Base-by-base conservation (phyloP, 192 early-diverging fungal species). In the Backusella sp. region DNA sequence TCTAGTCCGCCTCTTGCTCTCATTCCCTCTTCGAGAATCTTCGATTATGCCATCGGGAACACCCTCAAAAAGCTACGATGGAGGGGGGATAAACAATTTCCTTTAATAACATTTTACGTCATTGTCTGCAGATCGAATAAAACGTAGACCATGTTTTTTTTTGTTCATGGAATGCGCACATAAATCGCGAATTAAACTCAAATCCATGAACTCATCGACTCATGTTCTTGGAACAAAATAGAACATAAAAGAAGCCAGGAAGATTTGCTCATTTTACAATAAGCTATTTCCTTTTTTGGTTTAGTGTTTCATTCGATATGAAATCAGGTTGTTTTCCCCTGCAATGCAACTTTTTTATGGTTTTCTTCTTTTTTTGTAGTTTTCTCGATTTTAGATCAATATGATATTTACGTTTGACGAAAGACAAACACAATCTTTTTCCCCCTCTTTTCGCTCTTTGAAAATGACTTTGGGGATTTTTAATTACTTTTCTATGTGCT, bases 251-350 rank as follows among this genome's bases (percentile, higher is more conserved):
- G 56, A 62, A 62, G 12, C 0, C 12, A 12, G 8, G 1, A 23
- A 62, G 2, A 14, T 62, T 59, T 26, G 46, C 1, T 26, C 56
- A 14, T 21, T 26, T 59, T 8, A 62, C 56, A 62, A 62, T 62
- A 62, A 62, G 56, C 56, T 62, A 26, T 62, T 62, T 62, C 56
- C 56, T 62, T 62, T 62, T 62, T 62, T 26, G 56, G 21, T 28
- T 26, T 9, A 3, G 8, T 28, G 56, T 62, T 62, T 28, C 56
- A 14, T 28, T 28, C 14, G 56, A 62, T 49, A 62, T 62, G 26
- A 62, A 62, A 62, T 62, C 26, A 59, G 2, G 56, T 23, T 59
- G 23, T 23, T 23, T 23, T 19, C 56, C 11, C 56, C 56, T 59
- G 23, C 23, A 59, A 59, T 59, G 53, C 53, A 59, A 59, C 56